These are phyloP conservation scores for Hymenoscyphus linearis DNA, from an alignment of 2,329 filamentous ascomycete species.

Conservation along the genomic window DNA sequence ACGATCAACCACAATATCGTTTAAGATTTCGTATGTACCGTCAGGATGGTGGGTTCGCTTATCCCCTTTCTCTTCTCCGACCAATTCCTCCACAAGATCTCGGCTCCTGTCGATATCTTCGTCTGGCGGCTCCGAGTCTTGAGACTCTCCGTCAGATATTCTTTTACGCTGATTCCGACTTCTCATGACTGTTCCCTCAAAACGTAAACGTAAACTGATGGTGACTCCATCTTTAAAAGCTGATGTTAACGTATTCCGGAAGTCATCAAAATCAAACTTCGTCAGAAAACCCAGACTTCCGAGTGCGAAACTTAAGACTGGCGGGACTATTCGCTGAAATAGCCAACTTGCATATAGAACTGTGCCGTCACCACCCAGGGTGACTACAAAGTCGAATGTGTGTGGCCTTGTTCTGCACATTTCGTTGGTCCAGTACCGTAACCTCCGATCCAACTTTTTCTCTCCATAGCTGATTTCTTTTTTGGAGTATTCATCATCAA, in stretches of 20 bases:
- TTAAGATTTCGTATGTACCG: conserved; percentile 82
- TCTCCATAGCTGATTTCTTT: conserved; percentile 27
- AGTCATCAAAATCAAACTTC: conserved; percentile 86
- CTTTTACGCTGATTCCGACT: conserved; percentile 47
- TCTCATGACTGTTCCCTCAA: conserved; percentile 92
- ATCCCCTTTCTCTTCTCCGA: conserved; percentile 80
- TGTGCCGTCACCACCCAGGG: conserved; percentile 91
- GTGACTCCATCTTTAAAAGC: conserved; percentile 81
- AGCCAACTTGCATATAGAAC: conserved; percentile 95
- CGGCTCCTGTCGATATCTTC: conserved; percentile 40
- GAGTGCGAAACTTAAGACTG: conserved; percentile 84
- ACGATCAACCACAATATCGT: conserved; percentile 93
- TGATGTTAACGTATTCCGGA: conserved; percentile 60
- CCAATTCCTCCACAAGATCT: conserved; percentile 83
- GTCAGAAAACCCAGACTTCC: conserved; percentile 93
- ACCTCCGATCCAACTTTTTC: conserved; percentile 35
- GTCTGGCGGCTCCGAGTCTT: conserved; percentile 28
- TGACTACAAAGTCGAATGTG: conserved; percentile 89
- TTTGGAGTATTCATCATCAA: conserved; percentile 39
- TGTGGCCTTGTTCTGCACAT: conserved; percentile 76
- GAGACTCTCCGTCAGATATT: conserved; percentile 26
- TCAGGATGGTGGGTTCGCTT: conserved; percentile 81
- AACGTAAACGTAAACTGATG: conserved; percentile 79
- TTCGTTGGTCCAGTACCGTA: conserved; percentile 79
- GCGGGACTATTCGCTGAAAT: conserved; percentile 91